phyloP scores from a whole-genome alignment of 2,329 filamentous ascomycete genomes.

The Sporothrix brunneoviolacea region DNA sequence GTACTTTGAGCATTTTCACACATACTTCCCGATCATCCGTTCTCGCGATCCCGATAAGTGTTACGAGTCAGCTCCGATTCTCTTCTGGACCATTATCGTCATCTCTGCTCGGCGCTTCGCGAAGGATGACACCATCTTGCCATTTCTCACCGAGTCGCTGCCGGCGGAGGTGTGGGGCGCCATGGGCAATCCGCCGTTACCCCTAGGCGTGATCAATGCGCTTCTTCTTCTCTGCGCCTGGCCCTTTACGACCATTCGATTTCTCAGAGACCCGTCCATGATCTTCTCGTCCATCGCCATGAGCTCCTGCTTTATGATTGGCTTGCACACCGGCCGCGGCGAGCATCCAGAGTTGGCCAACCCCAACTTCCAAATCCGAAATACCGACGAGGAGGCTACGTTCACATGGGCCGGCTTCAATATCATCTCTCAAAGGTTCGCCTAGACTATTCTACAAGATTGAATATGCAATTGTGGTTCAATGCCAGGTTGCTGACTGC shows the following conservation, averaged over 20 bases:
- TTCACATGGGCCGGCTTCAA: conserved; percentile 49
- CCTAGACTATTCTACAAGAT: background rate
- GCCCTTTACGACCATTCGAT: conserved; percentile 45
- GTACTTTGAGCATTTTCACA: conserved; percentile 47
- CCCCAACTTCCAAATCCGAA: conserved; percentile 34
- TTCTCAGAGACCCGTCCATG: conserved; percentile 44
- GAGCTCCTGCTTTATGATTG: conserved; percentile 42
- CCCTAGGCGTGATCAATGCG: conserved; percentile 44
- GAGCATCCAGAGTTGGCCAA: conserved; percentile 43
- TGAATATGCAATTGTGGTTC: no score
- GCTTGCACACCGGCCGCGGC: conserved; percentile 47
- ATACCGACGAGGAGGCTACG: conserved; percentile 45
- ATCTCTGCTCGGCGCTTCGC: conserved; percentile 44
- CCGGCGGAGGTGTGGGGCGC: conserved; percentile 39
- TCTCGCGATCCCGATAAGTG: conserved; percentile 43
- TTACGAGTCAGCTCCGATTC: conserved; percentile 39
- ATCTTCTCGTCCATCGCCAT: conserved; percentile 41
- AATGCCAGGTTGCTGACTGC: background rate
- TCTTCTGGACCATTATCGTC: conserved; percentile 51
- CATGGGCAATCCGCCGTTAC: conserved; percentile 36
- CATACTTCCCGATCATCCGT: conserved; percentile 45
- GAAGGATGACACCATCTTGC: conserved; percentile 34
- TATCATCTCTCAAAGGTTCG: conserved; percentile 43
- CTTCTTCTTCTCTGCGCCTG: conserved; percentile 45
- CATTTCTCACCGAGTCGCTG: conserved; percentile 41